Conservation (phyloP, 495 filamentous ascomycete species). For the Aspergillus carlsbadensis region DNA sequence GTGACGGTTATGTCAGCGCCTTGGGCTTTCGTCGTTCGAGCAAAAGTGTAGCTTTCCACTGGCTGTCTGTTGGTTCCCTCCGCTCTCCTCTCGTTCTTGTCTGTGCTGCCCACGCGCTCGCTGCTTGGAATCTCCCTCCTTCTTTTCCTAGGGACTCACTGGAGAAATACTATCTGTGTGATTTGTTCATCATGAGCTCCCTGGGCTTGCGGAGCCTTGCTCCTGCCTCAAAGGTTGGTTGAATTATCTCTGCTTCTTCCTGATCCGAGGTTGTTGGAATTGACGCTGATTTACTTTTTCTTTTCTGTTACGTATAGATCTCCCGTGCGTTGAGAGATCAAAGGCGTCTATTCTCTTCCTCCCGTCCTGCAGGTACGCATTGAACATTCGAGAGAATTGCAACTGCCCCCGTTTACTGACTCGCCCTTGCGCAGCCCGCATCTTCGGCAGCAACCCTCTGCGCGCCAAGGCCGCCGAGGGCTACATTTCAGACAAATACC, state of each 20-base stretch:
- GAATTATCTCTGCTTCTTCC: slow-evolving; percentile 9
- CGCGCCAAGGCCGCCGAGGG: slow-evolving; percentile 89
- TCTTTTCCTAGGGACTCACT: slow-evolving; percentile 25
- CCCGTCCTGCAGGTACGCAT: slow-evolving; percentile 72
- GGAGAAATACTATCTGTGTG: slow-evolving; percentile 29
- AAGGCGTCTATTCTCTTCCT: slow-evolving; percentile 79
- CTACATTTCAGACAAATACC: slow-evolving; percentile 81
- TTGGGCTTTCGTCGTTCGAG: slow-evolving; percentile 20
- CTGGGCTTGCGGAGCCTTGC: slow-evolving; percentile 58
- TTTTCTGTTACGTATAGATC: slow-evolving; percentile 33
- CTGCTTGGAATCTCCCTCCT: slow-evolving; percentile 3
- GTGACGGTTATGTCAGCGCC: slow-evolving; percentile 46
- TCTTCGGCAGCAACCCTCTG: slow-evolving; percentile 79
- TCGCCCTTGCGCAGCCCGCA: slow-evolving; percentile 55
- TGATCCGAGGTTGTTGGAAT: slow-evolving; percentile 19
- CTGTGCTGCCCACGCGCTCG: slow-evolving; percentile 23
- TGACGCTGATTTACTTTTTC: slow-evolving; percentile 23
- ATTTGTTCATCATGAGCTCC: slow-evolving; percentile 55
- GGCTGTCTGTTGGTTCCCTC: slow-evolving; percentile 6
- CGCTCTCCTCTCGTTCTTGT: slow-evolving; percentile 28
- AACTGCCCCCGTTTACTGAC: slow-evolving; percentile 28
- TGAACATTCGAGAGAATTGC: slow-evolving; percentile 15
- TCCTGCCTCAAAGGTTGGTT: slow-evolving; percentile 54
- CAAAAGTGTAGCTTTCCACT: slow-evolving; percentile 36
- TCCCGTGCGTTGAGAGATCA: slow-evolving; percentile 51